A percentile compares a stretch with the other conserved stretches of the same genome.
These are phyloP conservation scores for Primulina eburnea DNA, from an alignment of 257 asterid species.

Conservation along the genomic window DNA sequence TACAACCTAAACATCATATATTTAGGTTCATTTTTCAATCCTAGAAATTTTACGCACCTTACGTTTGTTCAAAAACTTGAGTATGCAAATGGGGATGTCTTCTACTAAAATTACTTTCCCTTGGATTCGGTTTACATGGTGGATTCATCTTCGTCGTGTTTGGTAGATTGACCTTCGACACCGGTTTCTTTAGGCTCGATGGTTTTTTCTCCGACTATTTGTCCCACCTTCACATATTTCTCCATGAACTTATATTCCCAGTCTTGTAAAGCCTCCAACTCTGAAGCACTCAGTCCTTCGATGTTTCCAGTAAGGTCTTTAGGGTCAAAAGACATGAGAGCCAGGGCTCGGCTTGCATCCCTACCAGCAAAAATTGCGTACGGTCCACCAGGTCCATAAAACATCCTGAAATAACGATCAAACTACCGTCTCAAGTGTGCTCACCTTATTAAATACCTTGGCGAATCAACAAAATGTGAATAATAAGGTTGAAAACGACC, in stretches of 20 bases:
- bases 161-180: conserved; percentile 27
- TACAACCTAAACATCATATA: background rate
- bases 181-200: conserved; percentile 24
- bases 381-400: conserved; percentile 95
- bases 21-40: background rate
- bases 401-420: conserved; percentile 59
- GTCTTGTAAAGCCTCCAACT: conserved; percentile 71
- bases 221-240: conserved; percentile 86
- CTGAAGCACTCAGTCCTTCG: conserved; percentile 66
- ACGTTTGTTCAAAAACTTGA: background rate
- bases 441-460: background rate
- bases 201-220: conserved; percentile 40
- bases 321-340: conserved; percentile 84
- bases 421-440: background rate
- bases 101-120: conserved; percentile 29
- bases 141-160: conserved; percentile 24
- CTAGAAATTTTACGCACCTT: background rate
- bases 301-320: conserved; percentile 71
- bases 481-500: background rate
- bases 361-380: conserved; percentile 89
- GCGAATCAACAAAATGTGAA: background rate
- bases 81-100: background rate
- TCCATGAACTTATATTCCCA: conserved; percentile 93
- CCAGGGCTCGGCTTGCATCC: conserved; percentile 94
- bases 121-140: conserved; percentile 19